Conservation (phyloP, 1,284 basidiomycete genomes). For the Leccinum angustisporum region DNA sequence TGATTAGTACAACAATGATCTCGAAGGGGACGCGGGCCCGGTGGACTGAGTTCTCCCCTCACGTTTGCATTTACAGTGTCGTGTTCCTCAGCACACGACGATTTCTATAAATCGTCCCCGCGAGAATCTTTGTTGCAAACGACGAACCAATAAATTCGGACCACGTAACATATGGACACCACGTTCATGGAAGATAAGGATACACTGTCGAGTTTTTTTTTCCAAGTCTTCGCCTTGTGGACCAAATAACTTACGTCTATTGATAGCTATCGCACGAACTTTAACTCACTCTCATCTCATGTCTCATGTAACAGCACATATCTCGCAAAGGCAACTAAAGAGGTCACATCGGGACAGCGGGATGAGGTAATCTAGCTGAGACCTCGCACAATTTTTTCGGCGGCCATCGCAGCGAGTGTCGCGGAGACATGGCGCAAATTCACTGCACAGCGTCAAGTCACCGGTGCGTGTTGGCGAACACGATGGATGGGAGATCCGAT, state of each 20-base stretch:
- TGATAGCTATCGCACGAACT: conserved; percentile 2
- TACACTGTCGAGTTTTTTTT: not conserved
- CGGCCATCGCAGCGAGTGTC: not conserved
- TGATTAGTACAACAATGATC: not conserved
- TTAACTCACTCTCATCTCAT: conserved; percentile 1
- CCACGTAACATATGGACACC: not conserved
- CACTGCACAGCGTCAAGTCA: conserved; percentile 12
- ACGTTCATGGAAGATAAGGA: conserved; percentile 7
- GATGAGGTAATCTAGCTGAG: conserved; percentile 18
- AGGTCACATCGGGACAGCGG: not conserved
- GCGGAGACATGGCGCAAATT: conserved; percentile 6
- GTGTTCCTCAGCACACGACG: not conserved
- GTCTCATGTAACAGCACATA: not conserved
- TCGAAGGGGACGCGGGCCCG: not conserved
- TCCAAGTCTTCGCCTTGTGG: not conserved
- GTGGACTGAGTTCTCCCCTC: not conserved
- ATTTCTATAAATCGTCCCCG: not conserved
- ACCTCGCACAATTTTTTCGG: conserved; percentile 2
- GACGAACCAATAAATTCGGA: not conserved
- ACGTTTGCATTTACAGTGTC: not conserved
- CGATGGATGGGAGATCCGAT: conserved; percentile 26
- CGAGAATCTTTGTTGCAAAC: not conserved
- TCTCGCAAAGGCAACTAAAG: not conserved
- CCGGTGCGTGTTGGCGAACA: conserved; percentile 13
- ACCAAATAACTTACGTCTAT: conserved; percentile 14